A percentile compares a stretch with the other conserved stretches of the same genome.
phyloP scores from a whole-genome alignment of 2,329 filamentous ascomycete genomes.

The Ophiostoma sp. region DNA sequence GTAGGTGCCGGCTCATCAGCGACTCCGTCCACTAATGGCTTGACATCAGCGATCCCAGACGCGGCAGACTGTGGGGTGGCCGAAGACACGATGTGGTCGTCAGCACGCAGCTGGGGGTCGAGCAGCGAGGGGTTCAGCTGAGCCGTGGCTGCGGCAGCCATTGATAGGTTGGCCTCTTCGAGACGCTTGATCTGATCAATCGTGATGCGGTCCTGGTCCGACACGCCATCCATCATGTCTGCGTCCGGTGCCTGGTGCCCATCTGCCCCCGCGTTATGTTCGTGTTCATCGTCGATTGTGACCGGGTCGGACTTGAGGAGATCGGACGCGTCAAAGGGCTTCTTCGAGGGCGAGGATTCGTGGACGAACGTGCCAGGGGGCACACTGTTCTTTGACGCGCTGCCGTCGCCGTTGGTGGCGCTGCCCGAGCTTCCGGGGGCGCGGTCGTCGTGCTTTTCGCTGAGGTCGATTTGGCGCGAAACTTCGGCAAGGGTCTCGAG shows the following conservation, averaged over 20 bases:
- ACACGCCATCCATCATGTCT: conserved; percentile 14
- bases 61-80: conserved; percentile 21
- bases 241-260: not conserved
- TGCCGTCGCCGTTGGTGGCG: conserved; percentile 30
- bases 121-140: conserved; percentile 51
- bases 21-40: conserved; percentile 19
- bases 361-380: conserved; percentile 6
- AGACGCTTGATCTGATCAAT: conserved; percentile 46
- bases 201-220: conserved; percentile 24
- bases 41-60: conserved; percentile 2
- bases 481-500: conserved; percentile 84
- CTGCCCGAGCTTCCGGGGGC: conserved; percentile 42
- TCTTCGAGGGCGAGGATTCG: conserved; percentile 8
- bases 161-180: conserved; percentile 47
- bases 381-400: conserved; percentile 2
- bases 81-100: conserved; percentile 25
- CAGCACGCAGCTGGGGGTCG: conserved; percentile 40
- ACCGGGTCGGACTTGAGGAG: conserved; percentile 19
- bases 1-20: not conserved
- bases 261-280: not conserved
- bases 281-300: not conserved
- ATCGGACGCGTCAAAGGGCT: conserved; percentile 18
- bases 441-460: conserved; percentile 53
- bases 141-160: conserved; percentile 52
- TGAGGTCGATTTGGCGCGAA: conserved; percentile 69